A percentile compares a stretch with the other conserved stretches of the same genome.
These are phyloP conservation scores for Puccinia horiana DNA, from an alignment of 1,284 basidiomycete genomes.

Conservation along the genomic window DNA sequence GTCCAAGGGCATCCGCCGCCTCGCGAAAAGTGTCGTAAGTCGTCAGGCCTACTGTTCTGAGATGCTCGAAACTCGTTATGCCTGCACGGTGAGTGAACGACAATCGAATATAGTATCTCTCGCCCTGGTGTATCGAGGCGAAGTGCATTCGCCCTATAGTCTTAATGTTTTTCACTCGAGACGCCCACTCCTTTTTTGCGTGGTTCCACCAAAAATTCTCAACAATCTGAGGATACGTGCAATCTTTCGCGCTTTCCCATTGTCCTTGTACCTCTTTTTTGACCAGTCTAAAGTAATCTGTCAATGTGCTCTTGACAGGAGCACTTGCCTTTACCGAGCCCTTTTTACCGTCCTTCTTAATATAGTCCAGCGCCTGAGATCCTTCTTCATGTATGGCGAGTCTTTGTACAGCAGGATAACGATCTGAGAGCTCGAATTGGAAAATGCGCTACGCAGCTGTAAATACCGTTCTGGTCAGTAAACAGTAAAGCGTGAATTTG, in stretches of 20 bases:
- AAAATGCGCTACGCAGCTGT: constrained; percentile 5
- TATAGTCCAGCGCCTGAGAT: constrained; percentile 60
- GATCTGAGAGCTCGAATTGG: not conserved
- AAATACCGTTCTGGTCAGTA: not conserved
- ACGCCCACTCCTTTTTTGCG: not conserved
- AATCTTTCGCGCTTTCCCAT: not conserved
- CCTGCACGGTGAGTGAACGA: constrained; percentile 54
- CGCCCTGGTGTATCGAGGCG: constrained; percentile 58
- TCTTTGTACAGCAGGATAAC: constrained; percentile 21
- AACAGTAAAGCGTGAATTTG: no score
- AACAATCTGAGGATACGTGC: not conserved
- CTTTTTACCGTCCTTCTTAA: constrained; percentile 46
- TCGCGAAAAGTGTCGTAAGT: constrained; percentile 56
- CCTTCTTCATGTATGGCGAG: constrained; percentile 58
- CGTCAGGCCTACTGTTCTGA: constrained; percentile 1
- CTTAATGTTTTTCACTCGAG: not conserved
- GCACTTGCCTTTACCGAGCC: constrained; percentile 24
- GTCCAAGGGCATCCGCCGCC: not conserved
- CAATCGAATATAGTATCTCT: constrained; percentile 60
- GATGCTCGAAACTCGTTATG: not conserved
- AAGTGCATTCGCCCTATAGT: constrained; percentile 61
- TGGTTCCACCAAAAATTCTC: constrained; percentile 5
- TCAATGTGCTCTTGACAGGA: not conserved
- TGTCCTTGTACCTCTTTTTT: not conserved
- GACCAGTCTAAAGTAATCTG: not conserved